phyloP scores from a whole-genome alignment of 192 early-diverging fungal species.

The Spizellomyces punctatus region DNA sequence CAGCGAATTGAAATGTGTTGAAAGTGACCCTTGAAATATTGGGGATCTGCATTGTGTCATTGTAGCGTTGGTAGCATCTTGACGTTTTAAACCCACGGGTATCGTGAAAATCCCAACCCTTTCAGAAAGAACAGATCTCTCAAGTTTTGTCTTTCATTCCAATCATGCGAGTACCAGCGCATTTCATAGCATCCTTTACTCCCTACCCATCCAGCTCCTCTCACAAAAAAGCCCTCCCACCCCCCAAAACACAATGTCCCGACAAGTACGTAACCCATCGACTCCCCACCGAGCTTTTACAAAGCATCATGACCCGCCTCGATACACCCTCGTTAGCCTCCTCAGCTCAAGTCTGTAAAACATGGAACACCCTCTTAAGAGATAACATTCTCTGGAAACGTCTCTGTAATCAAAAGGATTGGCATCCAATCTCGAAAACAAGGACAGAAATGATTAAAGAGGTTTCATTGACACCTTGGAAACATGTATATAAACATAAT shows the following conservation, averaged over 20 bases:
- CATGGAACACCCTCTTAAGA: conserved; percentile 34
- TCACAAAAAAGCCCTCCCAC: neutral
- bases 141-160: too few relatives aligned
- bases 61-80: too few relatives aligned
- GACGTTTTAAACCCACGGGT: too few relatives aligned
- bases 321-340: conserved; percentile 15
- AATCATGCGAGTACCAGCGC: too few relatives aligned
- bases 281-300: conserved; percentile 40
- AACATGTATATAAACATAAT: conserved; percentile 49
- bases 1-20: too few relatives aligned
- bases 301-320: conserved; percentile 31
- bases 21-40: too few relatives aligned
- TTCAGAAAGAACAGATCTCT: too few relatives aligned
- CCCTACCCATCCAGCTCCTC: too few relatives aligned
- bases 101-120: too few relatives aligned
- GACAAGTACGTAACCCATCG: too few relatives aligned
- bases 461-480: conserved; percentile 43
- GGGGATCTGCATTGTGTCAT: too few relatives aligned
- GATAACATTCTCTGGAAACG: conserved; percentile 46
- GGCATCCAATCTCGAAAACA: conserved; percentile 7
- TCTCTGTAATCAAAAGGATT: conserved; percentile 28
- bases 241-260: neutral
- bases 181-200: too few relatives aligned
- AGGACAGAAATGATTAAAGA: neutral
- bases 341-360: conserved; percentile 26